Base-by-base conservation (phyloP, 2,329 filamentous ascomycete genomes). In the Meredithiella fracta region DNA sequence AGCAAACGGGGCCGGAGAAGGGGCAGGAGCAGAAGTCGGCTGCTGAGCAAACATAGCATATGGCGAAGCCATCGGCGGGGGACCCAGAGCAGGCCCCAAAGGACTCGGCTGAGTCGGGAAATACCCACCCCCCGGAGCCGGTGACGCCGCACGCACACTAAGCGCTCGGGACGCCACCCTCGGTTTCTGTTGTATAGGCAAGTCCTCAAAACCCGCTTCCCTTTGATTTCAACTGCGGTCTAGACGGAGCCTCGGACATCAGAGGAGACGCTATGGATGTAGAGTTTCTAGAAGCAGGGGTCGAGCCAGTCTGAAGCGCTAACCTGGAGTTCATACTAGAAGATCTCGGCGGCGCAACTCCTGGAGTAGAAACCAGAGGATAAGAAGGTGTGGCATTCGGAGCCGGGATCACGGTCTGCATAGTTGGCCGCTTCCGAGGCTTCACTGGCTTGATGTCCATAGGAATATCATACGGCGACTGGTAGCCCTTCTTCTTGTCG, bases 381-480 rank as follows among this genome's bases (percentile, higher is more conserved):
- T 58, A 47, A 3, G 17, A 49, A 57, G 71, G 70, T 8, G 11
- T 49, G n/a, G 40, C 3, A 11, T 26, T 51, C 2, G 53, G 47
- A 9, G 37, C n/a, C 9, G 50, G 49, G 31, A 53, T 52, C n/a
- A 53, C 34, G 14, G 57, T 77, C 58, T 79, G 78, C 63, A 77
- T 73, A 63, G 77, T 80, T 4, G 72, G 67, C 54, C 83, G 73
- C 71, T 85, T 83, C 66, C 81, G 74, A 63, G 84, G 80, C 62
- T 84, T 85, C 26, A 85, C 78, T 11, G 50, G 50, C 50, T 52
- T 52, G 29, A 98, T 77, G 55, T 96, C 91, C 69, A 92, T 86
- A 3, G 92, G 92, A 20, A 98, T 74, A 69, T 98, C 94, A 63
- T 96, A 98, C 0, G 92, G 92, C 20, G 91, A 97, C 51, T 84